These are phyloP conservation scores for Sporothrix inflata DNA, from an alignment of 2,329 filamentous ascomycete genomes.

Conservation along the genomic window DNA sequence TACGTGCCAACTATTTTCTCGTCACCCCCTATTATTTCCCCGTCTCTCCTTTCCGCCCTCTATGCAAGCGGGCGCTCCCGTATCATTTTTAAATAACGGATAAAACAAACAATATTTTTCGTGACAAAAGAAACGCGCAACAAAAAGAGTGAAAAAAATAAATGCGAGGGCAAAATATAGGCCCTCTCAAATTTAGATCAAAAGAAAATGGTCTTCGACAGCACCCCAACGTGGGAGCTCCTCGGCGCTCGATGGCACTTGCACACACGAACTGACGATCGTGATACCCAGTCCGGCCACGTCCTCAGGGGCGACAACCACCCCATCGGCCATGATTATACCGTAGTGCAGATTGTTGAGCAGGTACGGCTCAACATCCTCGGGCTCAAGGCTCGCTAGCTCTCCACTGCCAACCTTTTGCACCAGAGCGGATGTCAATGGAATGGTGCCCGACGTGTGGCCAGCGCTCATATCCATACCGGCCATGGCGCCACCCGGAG, in stretches of 20 bases:
- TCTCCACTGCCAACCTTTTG: constrained; percentile 45
- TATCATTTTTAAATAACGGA: no score
- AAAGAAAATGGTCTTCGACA: constrained; percentile 34
- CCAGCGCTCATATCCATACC: constrained; percentile 39
- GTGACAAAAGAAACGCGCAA: no score
- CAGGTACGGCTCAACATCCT: constrained; percentile 49
- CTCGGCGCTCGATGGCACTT: constrained; percentile 40
- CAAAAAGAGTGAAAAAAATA: background rate
- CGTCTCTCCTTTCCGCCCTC: background rate
- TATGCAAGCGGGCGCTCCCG: background rate
- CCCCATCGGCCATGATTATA: constrained; percentile 40
- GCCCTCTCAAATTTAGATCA: constrained; percentile 24
- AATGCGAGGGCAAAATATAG: background rate
- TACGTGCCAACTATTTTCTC: background rate
- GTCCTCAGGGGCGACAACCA: constrained; percentile 36
- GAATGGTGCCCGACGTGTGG: constrained; percentile 54
- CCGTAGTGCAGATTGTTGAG: constrained; percentile 43
- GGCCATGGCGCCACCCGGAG: constrained; percentile 34
- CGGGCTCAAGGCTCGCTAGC: constrained; percentile 45
- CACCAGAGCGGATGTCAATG: constrained; percentile 55
- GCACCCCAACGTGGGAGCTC: constrained; percentile 46
- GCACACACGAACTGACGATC: constrained; percentile 46
- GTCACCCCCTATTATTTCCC: background rate
- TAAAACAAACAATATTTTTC: background rate
- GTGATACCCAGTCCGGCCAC: constrained; percentile 44